Conservation (phyloP, 2,329 filamentous ascomycete species). For the Colletotrichum brevisporum region DNA sequence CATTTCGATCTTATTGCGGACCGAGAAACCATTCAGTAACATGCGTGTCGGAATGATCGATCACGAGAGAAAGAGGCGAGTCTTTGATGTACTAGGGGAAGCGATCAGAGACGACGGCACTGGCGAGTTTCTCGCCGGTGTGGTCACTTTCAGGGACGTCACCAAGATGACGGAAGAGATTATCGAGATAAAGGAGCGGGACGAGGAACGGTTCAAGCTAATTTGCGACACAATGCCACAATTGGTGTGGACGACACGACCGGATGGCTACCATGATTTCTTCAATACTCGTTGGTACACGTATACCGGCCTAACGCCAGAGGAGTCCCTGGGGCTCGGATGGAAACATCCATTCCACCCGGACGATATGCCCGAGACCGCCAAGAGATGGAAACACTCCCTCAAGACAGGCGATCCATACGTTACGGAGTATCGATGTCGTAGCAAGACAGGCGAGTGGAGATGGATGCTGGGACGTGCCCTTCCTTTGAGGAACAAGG, state of each 20-base stretch:
- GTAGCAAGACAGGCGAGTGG: slow-evolving; percentile 77
- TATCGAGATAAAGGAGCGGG: slow-evolving; percentile 76
- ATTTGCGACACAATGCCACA: slow-evolving; percentile 83
- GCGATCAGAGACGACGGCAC: slow-evolving; percentile 76
- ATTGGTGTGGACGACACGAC: slow-evolving; percentile 80
- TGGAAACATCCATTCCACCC: slow-evolving; percentile 78
- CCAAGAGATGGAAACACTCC: slow-evolving; percentile 71
- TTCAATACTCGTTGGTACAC: slow-evolving; percentile 84
- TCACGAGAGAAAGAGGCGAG: slow-evolving; percentile 62
- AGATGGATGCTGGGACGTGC: slow-evolving; percentile 85
- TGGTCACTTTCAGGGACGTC: slow-evolving; percentile 80
- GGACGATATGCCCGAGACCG: slow-evolving; percentile 74
- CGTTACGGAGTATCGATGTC: slow-evolving; percentile 79
- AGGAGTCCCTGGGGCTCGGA: slow-evolving; percentile 72
- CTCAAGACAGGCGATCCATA: slow-evolving; percentile 78
- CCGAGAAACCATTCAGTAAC: slow-evolving; percentile 70
- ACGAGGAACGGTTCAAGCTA: slow-evolving; percentile 80
- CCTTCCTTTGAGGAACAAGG: slow-evolving; percentile 75
- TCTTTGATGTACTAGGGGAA: slow-evolving; percentile 78
- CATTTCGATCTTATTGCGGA: slow-evolving; percentile 74
- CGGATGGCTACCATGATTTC: slow-evolving; percentile 78
- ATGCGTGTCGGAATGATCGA: slow-evolving; percentile 76
- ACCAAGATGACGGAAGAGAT: slow-evolving; percentile 80
- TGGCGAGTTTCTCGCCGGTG: slow-evolving; percentile 80
- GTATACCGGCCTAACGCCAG: slow-evolving; percentile 78